Evolutionary conservation across 208 protist genomes (phyloP).

Genomic region (Crithidia expoeki): DNA sequence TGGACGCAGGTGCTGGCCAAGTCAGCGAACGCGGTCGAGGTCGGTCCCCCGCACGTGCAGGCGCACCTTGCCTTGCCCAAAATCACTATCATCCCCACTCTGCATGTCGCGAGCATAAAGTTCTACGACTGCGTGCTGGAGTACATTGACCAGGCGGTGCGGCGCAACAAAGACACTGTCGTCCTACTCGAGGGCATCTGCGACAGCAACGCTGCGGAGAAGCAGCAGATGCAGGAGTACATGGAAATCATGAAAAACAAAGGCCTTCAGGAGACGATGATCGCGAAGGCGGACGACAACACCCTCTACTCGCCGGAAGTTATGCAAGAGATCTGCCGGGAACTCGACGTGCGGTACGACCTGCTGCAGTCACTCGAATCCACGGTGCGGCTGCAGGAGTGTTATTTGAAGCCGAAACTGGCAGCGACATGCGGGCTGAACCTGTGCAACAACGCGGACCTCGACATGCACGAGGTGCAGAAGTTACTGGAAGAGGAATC

Average conservation of each 20-base stretch:
- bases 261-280: conserved; percentile 57
- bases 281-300: conserved; percentile 77
- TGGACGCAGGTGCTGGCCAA: conserved; percentile 78
- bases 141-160: conserved; percentile 81
- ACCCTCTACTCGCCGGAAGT: conserved; percentile 70
- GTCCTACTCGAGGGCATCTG: conserved; percentile 91
- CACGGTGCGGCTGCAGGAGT: conserved; percentile 85
- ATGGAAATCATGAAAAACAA: conserved; percentile 55
- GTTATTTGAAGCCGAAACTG: conserved; percentile 91
- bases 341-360: conserved; percentile 76
- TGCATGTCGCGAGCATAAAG: conserved; percentile 80
- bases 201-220: conserved; percentile 71
- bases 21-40: conserved; percentile 27
- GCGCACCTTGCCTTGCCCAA: conserved; percentile 44
- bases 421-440: conserved; percentile 72
- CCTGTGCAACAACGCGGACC: conserved; percentile 83
- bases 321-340: conserved; percentile 80
- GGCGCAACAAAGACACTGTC: conserved; percentile 59
- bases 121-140: conserved; percentile 89
- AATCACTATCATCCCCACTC: conserved; percentile 86
- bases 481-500: conserved; percentile 66
- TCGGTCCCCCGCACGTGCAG: conserved; percentile 43
- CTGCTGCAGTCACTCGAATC: conserved; percentile 45
- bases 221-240: conserved; percentile 86
- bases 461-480: conserved; percentile 85